phyloP scores from a whole-genome alignment of 768 basidiomycete genomes.

The Termitomyces sp. region DNA sequence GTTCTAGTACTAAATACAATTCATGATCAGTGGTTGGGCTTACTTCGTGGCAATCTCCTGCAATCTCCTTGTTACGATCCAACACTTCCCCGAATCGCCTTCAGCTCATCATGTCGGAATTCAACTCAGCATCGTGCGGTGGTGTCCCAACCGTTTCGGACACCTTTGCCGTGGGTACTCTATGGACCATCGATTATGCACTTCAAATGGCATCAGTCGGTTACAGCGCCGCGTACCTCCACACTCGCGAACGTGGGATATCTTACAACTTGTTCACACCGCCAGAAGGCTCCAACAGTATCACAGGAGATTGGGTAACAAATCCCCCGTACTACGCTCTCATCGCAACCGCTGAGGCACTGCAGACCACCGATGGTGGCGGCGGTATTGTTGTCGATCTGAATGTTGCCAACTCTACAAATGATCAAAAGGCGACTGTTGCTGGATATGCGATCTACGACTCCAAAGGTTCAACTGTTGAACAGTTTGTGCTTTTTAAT shows the following conservation, averaged over 20 bases:
- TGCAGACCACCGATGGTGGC: conserved; percentile 32
- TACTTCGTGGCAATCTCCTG: conserved; percentile 40
- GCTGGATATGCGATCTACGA: conserved; percentile 61
- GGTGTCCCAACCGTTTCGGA: conserved; percentile 42
- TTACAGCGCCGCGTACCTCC: conserved; percentile 42
- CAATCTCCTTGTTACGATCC: conserved; percentile 27
- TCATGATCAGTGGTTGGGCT: conserved; percentile 26
- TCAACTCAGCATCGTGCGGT: conserved; percentile 48
- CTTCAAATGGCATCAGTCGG: conserved; percentile 45
- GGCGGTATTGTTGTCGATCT: conserved; percentile 36
- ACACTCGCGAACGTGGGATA: conserved; percentile 47
- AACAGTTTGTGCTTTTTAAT: conserved; percentile 43
- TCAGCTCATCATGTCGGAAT: conserved; percentile 45
- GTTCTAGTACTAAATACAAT: not conserved
- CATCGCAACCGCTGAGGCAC: conserved; percentile 37
- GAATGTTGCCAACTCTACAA: conserved; percentile 30
- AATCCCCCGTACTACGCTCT: conserved; percentile 46
- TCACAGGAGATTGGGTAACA: conserved; percentile 35
- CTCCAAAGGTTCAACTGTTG: conserved; percentile 32
- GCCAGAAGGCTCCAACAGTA: conserved; percentile 25
- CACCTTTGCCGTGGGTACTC: conserved; percentile 42
- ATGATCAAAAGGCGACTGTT: conserved; percentile 29
- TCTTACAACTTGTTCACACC: conserved; percentile 46
- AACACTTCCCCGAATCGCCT: conserved; percentile 23
- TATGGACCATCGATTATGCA: conserved; percentile 49